Evolutionary conservation across 1,284 basidiomycete genomes (phyloP), one percentile per base, ranked within the genome.

Genomic region (Calocybe gambosa): DNA sequence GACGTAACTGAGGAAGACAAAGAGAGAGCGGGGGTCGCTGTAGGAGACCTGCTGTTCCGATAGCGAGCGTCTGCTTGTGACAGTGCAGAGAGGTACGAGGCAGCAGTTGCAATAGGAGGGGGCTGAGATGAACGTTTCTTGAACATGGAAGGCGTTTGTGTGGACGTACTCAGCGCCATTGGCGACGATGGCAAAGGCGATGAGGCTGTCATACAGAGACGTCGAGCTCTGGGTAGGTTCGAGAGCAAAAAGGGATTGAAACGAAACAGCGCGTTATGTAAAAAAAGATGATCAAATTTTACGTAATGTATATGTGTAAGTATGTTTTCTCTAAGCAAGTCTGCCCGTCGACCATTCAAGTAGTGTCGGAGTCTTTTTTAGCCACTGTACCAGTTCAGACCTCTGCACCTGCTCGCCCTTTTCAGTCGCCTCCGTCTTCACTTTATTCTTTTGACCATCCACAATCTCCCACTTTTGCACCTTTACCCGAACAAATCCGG

Each of bases 401-500:
- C 89, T 73, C 60, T 74, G 74, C 36, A 94, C 78, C 60, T 81
- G 75, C 6, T 70, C 71, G n/a, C 82, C 85, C 64, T 81, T 81
- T 54, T 83, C 81, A 29, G 64, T 62, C 44, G 69, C 79, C 69
- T 77, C 80, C 12, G 46, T 39, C 46, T 43, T 50, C 54, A 78
- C 76, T 71, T 83, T 92, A 55, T 58, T 76, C 72, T 82, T 89
- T 71, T 75, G 77, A 57, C 80, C 86, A 47, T 81, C 82, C 36
- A 79, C 77, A 53, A 85, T 71, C 64, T 85, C 82, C 78, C 92
- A 93, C 47, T 75, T 77, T 66, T 99, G 95, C 63, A 93, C 85
- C 73, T 98, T 98, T 54, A 99, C 89, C 16, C 86, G 80, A 21
- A 97, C 91, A 38, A 86, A 69, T 3, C 93, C 93, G 42, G 78